phyloP scores from a whole-genome alignment of 306 rosid genomes.

The Phaseolus lunatus region DNA sequence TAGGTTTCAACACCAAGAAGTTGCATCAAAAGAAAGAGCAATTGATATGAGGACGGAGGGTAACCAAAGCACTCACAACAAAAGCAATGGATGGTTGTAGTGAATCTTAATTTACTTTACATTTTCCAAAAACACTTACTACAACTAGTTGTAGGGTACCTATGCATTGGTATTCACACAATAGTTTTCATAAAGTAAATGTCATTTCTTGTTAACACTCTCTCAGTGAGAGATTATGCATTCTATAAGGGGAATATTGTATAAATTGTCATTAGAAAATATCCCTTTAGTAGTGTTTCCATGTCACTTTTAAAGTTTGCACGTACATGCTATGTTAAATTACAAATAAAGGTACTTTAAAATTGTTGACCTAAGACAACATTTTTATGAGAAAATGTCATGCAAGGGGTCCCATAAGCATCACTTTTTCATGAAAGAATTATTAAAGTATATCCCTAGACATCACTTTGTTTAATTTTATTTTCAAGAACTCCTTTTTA shows the following conservation, averaged over 20 bases:
- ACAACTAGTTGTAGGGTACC: neutral
- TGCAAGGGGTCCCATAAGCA: too few species aligned
- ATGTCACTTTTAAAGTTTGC: neutral
- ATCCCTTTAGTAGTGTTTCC: neutral
- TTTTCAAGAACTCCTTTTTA: too few species aligned
- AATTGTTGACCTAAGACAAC: too few species aligned
- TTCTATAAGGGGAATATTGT: neutral
- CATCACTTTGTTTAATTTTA: too few species aligned
- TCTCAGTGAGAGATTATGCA: neutral
- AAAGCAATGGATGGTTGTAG: conserved; percentile 33
- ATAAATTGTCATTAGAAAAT: neutral
- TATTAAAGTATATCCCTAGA: too few species aligned
- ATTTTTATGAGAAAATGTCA: too few species aligned
- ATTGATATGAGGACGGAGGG: neutral
- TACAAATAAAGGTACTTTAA: too few species aligned
- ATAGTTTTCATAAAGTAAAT: neutral
- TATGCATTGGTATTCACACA: neutral
- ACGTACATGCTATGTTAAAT: too few species aligned
- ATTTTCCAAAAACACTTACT: neutral
- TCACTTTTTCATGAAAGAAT: too few species aligned
- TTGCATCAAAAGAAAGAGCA: conserved; percentile 27
- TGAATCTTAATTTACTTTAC: neutral
- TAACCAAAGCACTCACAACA: conserved; percentile 12
- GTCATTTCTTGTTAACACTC: neutral
- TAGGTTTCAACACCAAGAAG: conserved; percentile 14